phyloP scores from a whole-genome alignment of 1,139 yeast species.

The Yamadazyma kanchanaburiensis region DNA sequence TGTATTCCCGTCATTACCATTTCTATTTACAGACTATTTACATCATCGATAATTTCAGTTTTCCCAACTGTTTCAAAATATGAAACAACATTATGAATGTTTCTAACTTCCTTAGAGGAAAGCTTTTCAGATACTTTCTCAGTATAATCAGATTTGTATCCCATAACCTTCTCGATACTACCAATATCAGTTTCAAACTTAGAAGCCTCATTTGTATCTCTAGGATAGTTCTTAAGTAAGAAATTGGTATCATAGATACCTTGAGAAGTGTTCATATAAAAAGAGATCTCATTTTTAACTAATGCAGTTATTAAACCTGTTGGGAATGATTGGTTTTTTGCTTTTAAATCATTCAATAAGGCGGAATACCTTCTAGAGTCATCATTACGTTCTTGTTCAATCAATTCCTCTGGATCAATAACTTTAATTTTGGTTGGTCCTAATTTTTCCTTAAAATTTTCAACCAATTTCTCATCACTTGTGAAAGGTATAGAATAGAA shows the following conservation, averaged over 20 bases:
- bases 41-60: conserved; percentile 19
- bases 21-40: too few relatives aligned
- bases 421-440: conserved; percentile 38
- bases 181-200: conserved; percentile 58
- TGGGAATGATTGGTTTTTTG: conserved; percentile 40
- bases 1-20: too few relatives aligned
- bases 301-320: conserved; percentile 58
- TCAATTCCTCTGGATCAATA: conserved; percentile 44
- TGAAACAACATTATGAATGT: conserved; percentile 43
- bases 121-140: conserved; percentile 21
- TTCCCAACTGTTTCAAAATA: conserved; percentile 62
- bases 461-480: conserved; percentile 18
- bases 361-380: conserved; percentile 39
- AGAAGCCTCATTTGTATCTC: conserved; percentile 57
- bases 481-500: conserved; percentile 46
- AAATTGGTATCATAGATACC: conserved; percentile 45
- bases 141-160: conserved; percentile 28
- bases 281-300: conserved; percentile 43
- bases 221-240: conserved; percentile 54
- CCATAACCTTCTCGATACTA: conserved; percentile 38
- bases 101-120: conserved; percentile 27
- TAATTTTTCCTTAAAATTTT: conserved; percentile 17
- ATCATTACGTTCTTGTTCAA: conserved; percentile 40
- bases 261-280: conserved; percentile 36
- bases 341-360: conserved; percentile 39